Percentiles rank a stretch among this genome's conserved stretches.
These are phyloP conservation scores for Camillea tinctor DNA, from an alignment of 2,329 filamentous ascomycete species.

Conservation along the genomic window DNA sequence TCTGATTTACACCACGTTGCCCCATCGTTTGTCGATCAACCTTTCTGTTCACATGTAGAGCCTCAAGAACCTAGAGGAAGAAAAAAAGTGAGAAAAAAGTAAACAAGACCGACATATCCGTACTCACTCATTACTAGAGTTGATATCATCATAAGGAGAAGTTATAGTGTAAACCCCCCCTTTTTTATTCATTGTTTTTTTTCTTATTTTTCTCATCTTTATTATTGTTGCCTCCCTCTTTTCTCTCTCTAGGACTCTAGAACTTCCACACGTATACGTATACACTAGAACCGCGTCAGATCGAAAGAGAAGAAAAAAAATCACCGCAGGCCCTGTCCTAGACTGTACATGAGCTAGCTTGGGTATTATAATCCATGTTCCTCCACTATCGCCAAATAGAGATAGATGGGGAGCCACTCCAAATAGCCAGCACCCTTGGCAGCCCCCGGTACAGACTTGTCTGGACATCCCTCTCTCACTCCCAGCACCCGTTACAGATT, in stretches of 20 bases:
- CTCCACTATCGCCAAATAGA: not conserved
- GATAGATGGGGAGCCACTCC: not conserved
- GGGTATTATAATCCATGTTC: not conserved
- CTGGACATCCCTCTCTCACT: not conserved
- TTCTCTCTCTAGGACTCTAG: too few species aligned
- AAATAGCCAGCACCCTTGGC: not conserved
- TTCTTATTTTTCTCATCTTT: not conserved
- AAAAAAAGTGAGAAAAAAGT: too few species aligned
- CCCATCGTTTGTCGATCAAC: constrained; percentile 2
- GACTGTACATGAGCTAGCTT: not conserved
- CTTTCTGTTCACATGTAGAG: not conserved
- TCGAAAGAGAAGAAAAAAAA: not conserved
- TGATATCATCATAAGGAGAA: too few species aligned
- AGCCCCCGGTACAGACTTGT: not conserved
- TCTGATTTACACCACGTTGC: not conserved
- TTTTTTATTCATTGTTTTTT: too few species aligned
- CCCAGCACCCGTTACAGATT: not conserved
- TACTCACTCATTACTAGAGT: too few species aligned
- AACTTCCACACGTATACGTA: too few species aligned
- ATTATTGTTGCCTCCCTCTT: too few species aligned
- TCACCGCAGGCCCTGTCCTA: not conserved
- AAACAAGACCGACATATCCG: too few species aligned
- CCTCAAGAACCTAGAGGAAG: not conserved
- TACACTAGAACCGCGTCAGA: not conserved
- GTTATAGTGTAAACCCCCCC: not conserved